Conservation (phyloP, 345 rosid species). For the Nasturtium officinale region DNA sequence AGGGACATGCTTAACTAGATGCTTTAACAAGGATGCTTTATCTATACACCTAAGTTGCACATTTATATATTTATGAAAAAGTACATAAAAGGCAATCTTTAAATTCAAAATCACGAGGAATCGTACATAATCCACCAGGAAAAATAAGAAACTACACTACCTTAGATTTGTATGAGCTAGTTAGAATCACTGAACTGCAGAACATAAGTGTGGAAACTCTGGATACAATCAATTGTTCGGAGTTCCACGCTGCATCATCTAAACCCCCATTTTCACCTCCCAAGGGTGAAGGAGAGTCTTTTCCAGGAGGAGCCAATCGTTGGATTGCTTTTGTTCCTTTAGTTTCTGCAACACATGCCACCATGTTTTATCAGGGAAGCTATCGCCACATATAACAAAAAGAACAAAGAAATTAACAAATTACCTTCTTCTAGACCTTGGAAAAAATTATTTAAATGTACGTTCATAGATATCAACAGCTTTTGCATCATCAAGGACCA, state of each 20-base stretch:
- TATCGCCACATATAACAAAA: slow-evolving; percentile 21
- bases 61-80: neutral
- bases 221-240: slow-evolving; percentile 50
- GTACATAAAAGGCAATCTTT: neutral
- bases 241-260: slow-evolving; percentile 52
- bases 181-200: slow-evolving; percentile 72
- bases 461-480: slow-evolving; percentile 62
- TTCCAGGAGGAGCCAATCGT: slow-evolving; percentile 71
- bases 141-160: slow-evolving; percentile 39
- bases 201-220: slow-evolving; percentile 58
- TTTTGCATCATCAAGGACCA: slow-evolving; percentile 79
- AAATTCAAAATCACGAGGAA: slow-evolving; percentile 10
- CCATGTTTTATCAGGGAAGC: slow-evolving; percentile 7
- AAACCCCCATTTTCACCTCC: slow-evolving; percentile 57
- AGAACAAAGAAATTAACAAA: slow-evolving; percentile 13
- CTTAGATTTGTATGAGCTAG: slow-evolving; percentile 67
- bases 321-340: slow-evolving; percentile 62
- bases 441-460: slow-evolving; percentile 63
- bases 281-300: slow-evolving; percentile 65
- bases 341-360: slow-evolving; percentile 53
- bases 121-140: neutral
- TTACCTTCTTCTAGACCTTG: slow-evolving; percentile 86
- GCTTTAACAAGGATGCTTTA: slow-evolving; percentile 8
- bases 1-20: slow-evolving; percentile 8
- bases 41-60: slow-evolving; percentile 4